Evolutionary conservation across 179 eudicot species (phyloP), one percentile per base, ranked within the genome.

Genomic region (Drosera spatulata): DNA sequence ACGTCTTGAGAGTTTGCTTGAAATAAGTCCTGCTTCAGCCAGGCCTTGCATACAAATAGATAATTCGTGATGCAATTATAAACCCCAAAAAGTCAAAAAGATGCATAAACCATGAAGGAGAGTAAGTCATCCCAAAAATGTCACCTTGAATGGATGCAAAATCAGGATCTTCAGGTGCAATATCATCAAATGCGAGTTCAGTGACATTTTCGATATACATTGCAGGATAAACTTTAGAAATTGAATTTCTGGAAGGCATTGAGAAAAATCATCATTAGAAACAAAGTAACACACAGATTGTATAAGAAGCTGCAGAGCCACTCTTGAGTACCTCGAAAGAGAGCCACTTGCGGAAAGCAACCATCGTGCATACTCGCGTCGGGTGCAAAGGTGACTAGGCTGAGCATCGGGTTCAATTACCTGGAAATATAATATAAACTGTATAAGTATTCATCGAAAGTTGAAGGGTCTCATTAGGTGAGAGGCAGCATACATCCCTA

Each of bases 351-450:
- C 88, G 66, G 86, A 78, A 60, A 93, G 90, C 71, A 93, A 78
- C 99, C 99, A 93, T 56, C 99, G 96, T 47, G 95, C 95, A 79
- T 89, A 93, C 65, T 93, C 99, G 65, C 96, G 95, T 39, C 99
- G 96, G 68, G 95, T 79, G 60, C 99, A 93, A 53, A 93, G 72
- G 59, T 88, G 96, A 74, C 88, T 82, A 37, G 94, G 86, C 67
- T 77, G 85, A 74, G 79, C 99, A 82, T 86, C 88, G 78, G 77
- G 76, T 73, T 89, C 96, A 61, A 93, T 80, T 59, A 93, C 96
- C 99, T 93, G 68, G 66, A 50, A 73, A 55, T 7, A 39, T 46
- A 58, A 33, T 63, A 65, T 47, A 41, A 61, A 22, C 33, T 22
- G 33, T 22, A 22, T 22, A 22, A 22, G 33, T 22, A 22, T 22